Evolutionary conservation across 2,329 filamentous ascomycete species (phyloP), one percentile per base, ranked within the genome.

Genomic region (Coniochaeta hoffmannii): DNA sequence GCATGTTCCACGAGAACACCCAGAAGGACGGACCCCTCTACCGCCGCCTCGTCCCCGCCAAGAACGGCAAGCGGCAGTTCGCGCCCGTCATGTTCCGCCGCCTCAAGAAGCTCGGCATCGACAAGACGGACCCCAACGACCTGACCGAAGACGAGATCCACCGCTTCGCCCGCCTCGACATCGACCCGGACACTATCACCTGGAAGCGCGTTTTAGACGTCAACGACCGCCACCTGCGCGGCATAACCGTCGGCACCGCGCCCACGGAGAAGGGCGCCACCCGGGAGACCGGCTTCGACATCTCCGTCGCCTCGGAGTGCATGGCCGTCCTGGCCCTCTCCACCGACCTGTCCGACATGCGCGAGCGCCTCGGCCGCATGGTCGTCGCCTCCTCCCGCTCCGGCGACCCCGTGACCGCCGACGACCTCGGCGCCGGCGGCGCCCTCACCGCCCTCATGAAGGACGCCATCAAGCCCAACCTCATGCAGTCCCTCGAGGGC

Each of bases 261-360:
- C 78, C 88, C 4, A 96, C 93, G 0, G 94, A 99, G 73, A 96
- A 91, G 76, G 92, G 92, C 14, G 85, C 90, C 63, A 88, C 84
- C 26, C 85, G 94, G 59, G 83, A 94, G 71, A 97, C 94, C 31
- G 92, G 90, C 46, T 99, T 99, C 66, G 94, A 99, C 68, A 99
- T 99, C 62, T 96, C 93, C 0, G 94, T 99, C 30, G 94, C 94
- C 41, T 95, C 89, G 70, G 94, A 97, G 72, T 96, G 91, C 70
- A 99, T 99, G 94, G 94, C 94, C 58, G 96, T 99, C 59, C 84
- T 99, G 56, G 94, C 94, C 10, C 82, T 99, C 62, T 95, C 90
- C 75, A 97, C 90, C 60, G 85, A 87, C 68, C 79, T 97, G 59
- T 76, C 78, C 31, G 94, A 99, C 66, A 89, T 99, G 86, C 85